These are phyloP conservation scores for Neurospora sp. DNA, from an alignment of 495 filamentous ascomycete species.

Conservation along the genomic window DNA sequence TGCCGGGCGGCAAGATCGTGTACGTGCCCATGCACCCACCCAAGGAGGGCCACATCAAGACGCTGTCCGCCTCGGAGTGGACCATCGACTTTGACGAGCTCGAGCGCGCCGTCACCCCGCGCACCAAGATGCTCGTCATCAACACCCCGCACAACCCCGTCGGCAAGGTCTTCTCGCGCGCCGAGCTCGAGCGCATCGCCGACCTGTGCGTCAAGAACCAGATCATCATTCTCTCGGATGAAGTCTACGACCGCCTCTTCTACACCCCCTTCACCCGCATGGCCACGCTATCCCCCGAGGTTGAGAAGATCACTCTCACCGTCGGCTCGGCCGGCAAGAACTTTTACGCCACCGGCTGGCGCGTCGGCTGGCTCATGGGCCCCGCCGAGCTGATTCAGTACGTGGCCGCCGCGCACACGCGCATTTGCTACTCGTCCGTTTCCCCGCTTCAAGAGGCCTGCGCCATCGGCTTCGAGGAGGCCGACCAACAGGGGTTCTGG, in stretches of 20 bases:
- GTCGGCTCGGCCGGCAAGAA: constrained; percentile 95
- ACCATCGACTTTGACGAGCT: constrained; percentile 72
- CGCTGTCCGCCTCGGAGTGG: constrained; percentile 81
- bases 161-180: constrained; percentile 81
- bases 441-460: constrained; percentile 91
- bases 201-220: constrained; percentile 87
- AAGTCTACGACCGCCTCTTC: constrained; percentile 91
- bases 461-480: constrained; percentile 91
- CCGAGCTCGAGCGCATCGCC: constrained; percentile 78
- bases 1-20: constrained; percentile 88
- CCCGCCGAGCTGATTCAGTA: constrained; percentile 84
- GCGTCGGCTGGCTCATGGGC: constrained; percentile 88
- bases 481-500: constrained; percentile 82
- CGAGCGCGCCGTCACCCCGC: constrained; percentile 72
- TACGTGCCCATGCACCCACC: constrained; percentile 92
- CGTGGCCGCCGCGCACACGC: constrained; percentile 83
- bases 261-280: constrained; percentile 92
- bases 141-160: constrained; percentile 84
- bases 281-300: constrained; percentile 77
- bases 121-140: constrained; percentile 91
- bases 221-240: constrained; percentile 91
- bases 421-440: constrained; percentile 92
- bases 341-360: constrained; percentile 96
- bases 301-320: constrained; percentile 78
- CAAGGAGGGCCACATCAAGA: constrained; percentile 67